Conservation (phyloP, 208 protist genomes). For the Phytomonas sp. region DNA sequence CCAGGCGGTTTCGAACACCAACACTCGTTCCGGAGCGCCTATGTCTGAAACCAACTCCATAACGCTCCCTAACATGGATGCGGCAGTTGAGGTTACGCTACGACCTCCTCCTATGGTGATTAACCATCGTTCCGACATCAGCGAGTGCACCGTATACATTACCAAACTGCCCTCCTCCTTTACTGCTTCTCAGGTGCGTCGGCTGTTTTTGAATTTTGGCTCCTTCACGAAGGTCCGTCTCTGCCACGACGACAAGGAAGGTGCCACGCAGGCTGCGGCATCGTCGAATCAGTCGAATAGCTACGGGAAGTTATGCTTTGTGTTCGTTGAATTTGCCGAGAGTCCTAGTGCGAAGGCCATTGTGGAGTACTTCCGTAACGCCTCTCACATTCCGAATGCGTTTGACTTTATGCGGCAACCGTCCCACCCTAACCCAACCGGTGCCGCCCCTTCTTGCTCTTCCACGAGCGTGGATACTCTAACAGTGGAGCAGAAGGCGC, state of each 20-base stretch:
- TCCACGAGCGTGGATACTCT: background rate
- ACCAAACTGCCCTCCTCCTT: constrained; percentile 71
- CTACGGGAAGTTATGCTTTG: constrained; percentile 42
- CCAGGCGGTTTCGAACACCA: background rate
- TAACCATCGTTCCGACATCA: constrained; percentile 25
- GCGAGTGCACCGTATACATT: constrained; percentile 74
- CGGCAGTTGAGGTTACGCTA: background rate
- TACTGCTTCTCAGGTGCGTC: constrained; percentile 46
- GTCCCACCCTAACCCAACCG: background rate
- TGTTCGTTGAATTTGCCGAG: constrained; percentile 74
- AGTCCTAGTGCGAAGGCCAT: constrained; percentile 47
- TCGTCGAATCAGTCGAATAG: constrained; percentile 17
- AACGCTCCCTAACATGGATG: background rate
- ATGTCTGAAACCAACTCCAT: background rate
- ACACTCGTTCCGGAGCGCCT: background rate
- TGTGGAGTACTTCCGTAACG: constrained; percentile 81
- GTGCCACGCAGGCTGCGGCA: constrained; percentile 15
- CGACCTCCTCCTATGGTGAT: constrained; percentile 12
- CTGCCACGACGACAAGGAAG: constrained; percentile 65
- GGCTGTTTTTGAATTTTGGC: constrained; percentile 70
- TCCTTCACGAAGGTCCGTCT: constrained; percentile 82
- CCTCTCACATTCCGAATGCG: constrained; percentile 25
- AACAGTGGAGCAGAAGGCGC: background rate
- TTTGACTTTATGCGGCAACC: constrained; percentile 45
- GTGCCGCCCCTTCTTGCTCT: background rate